These are phyloP conservation scores for Pisolithus marmoratus DNA, from an alignment of 768 basidiomycete genomes.

Conservation along the genomic window DNA sequence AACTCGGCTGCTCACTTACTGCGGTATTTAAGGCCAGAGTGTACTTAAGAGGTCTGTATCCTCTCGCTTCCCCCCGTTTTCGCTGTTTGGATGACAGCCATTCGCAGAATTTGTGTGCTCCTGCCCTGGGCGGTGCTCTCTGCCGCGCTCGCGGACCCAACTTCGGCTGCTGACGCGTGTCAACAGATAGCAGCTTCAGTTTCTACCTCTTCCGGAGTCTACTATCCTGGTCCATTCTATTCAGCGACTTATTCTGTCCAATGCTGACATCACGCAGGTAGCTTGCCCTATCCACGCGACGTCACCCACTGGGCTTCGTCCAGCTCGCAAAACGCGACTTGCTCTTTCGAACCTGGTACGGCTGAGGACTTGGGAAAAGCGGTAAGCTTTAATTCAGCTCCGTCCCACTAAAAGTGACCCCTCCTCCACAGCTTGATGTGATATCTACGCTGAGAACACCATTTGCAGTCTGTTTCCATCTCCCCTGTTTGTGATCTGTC, in stretches of 20 bases:
- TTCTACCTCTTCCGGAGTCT: constrained; percentile 41
- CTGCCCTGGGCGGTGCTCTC: too few relatives aligned
- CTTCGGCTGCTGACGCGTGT: constrained; percentile 17
- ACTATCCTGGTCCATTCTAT: constrained; percentile 34
- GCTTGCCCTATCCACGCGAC: constrained; percentile 31
- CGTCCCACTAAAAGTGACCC: too few relatives aligned
- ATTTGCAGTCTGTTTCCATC: too few relatives aligned
- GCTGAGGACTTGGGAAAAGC: constrained; percentile 42
- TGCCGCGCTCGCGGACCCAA: neutral
- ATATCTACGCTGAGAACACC: too few relatives aligned
- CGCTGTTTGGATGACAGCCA: too few relatives aligned
- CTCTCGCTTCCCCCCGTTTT: too few relatives aligned
- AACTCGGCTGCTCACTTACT: too few relatives aligned
- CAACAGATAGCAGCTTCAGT: constrained; percentile 31
- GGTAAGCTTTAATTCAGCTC: constrained; percentile 19
- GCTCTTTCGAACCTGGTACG: constrained; percentile 48
- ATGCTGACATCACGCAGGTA: neutral
- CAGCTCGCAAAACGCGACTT: constrained; percentile 35
- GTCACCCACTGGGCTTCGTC: constrained; percentile 45
- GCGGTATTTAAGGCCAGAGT: too few relatives aligned
- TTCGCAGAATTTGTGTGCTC: too few relatives aligned
- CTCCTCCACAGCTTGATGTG: too few relatives aligned
- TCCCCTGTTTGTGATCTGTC: neutral
- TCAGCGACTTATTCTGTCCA: neutral
- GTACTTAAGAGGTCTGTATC: too few relatives aligned